These are phyloP conservation scores for Grifola frondosa DNA, from an alignment of 1,284 basidiomycete genomes.

Conservation along the genomic window DNA sequence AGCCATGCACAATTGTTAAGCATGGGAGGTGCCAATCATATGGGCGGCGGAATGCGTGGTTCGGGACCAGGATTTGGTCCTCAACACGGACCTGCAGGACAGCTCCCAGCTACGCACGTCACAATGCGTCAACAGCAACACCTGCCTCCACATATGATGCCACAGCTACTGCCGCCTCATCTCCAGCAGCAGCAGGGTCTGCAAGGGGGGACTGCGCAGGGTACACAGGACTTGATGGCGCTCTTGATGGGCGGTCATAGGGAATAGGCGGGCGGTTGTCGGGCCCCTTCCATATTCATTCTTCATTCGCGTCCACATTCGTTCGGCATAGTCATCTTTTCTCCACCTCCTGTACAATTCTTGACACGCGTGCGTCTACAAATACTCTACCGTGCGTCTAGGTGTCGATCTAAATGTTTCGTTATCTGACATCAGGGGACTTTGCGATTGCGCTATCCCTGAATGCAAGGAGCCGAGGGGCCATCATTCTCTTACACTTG, in stretches of 20 bases:
- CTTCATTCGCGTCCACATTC: no score
- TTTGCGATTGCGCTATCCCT: no score
- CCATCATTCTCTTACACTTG: no score
- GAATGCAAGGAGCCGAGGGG: no score
- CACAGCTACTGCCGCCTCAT: conserved; percentile 58
- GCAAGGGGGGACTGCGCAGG: conserved; percentile 48
- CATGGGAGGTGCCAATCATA: conserved; percentile 40
- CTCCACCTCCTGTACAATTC: no score
- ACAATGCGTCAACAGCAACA: conserved; percentile 45
- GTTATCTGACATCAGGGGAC: no score
- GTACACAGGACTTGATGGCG: conserved; percentile 73
- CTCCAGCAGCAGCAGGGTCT: conserved; percentile 55
- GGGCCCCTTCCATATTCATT: no score
- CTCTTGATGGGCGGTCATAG: conserved; percentile 71
- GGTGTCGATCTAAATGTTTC: no score
- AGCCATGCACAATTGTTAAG: conserved; percentile 52
- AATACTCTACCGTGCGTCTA: no score
- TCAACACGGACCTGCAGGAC: conserved; percentile 49
- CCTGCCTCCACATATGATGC: conserved; percentile 54
- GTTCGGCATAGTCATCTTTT: no score
- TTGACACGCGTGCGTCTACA: no score
- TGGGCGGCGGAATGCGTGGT: conserved; percentile 34
- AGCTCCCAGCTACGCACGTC: conserved; percentile 36
- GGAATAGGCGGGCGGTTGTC: conserved; percentile 43
- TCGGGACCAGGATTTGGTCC: conserved; percentile 47